These are phyloP conservation scores for Apodospora peruviana DNA, from an alignment of 495 filamentous ascomycete genomes.

Conservation along the genomic window DNA sequence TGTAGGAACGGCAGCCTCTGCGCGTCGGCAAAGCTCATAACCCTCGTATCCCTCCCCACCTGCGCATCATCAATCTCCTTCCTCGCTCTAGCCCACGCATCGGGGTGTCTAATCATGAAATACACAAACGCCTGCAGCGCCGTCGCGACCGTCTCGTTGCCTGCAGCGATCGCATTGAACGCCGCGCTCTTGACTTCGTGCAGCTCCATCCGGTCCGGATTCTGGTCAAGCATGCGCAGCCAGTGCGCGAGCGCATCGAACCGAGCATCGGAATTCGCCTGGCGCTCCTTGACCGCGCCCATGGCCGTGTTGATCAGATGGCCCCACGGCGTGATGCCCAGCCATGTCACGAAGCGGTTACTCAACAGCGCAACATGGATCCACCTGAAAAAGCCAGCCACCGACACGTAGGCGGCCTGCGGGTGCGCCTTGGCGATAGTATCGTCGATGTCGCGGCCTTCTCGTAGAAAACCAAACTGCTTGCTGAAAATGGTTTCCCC, in stretches of 20 bases:
- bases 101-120: conserved; percentile 24
- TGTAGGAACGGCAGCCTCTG: conserved; percentile 41
- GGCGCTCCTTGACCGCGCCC: conserved; percentile 33
- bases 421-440: conserved; percentile 26
- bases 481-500: conserved; percentile 31
- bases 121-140: conserved; percentile 34
- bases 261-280: conserved; percentile 28
- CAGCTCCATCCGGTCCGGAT: conserved; percentile 33
- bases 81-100: conserved; percentile 21
- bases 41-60: conserved; percentile 11
- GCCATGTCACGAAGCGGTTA: conserved; percentile 37
- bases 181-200: conserved; percentile 34
- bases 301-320: conserved; percentile 42
- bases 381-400: conserved; percentile 40
- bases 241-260: conserved; percentile 44
- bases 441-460: conserved; percentile 35
- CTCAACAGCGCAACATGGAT: conserved; percentile 24
- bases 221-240: conserved; percentile 29
- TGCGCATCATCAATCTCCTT: conserved; percentile 34
- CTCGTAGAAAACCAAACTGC: conserved; percentile 37
- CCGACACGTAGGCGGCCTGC: conserved; percentile 20
- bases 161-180: conserved; percentile 37
- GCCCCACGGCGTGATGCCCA: conserved; percentile 36
- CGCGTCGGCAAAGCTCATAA: conserved; percentile 39
- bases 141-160: conserved; percentile 39